Evolutionary conservation across 1,284 basidiomycete genomes (phyloP), one percentile per base, ranked within the genome.

Genomic region (Cryptococcus floricola): DNA sequence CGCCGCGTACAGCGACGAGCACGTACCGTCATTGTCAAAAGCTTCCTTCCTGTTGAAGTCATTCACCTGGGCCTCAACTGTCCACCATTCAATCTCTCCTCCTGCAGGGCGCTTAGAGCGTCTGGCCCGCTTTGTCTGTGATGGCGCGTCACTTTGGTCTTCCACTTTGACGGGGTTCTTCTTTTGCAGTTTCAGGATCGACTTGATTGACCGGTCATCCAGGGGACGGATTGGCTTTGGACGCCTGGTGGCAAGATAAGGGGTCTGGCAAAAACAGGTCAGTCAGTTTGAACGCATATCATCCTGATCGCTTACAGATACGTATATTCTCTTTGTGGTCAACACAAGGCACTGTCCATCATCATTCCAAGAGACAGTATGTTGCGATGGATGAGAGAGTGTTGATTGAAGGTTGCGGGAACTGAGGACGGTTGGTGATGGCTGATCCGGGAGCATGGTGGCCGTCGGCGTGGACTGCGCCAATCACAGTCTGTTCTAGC

Each of bases 301-400:
- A 9, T 18, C 50, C 50, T 43, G 43, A 48, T 2, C 8, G 10
- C 19, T 19, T 25, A 63, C 60, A 2, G 64, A 42, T 16, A 75
- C 64, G 27, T 56, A 56, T 9, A 73, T 64, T 2, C 61, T 62
- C 16, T 64, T 60, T 5, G 60, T 52, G 23, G 62, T 66, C 4
- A 70, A 28, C 25, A 71, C 56, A 5, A 68, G 48, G 48, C 68
- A 72, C 58, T 76, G 74, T 1, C 72, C 74, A 57, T 76, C 74
- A 38, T 64, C 60, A 49, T 53, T 73, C 71, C 72, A 76, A 10
- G 63, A 39, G 1, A 73, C 47, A 50, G 65, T 66, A 27, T 59
- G 53, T 14, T 54, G 27, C 19, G 34, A 19, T 12, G 48, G 48
- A 10, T 39, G n/a, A n/a, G 37, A n/a, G n/a, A 37, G 13, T 9